phyloP scores from a whole-genome alignment of 768 basidiomycete species.

The Agaricus bisporus region DNA sequence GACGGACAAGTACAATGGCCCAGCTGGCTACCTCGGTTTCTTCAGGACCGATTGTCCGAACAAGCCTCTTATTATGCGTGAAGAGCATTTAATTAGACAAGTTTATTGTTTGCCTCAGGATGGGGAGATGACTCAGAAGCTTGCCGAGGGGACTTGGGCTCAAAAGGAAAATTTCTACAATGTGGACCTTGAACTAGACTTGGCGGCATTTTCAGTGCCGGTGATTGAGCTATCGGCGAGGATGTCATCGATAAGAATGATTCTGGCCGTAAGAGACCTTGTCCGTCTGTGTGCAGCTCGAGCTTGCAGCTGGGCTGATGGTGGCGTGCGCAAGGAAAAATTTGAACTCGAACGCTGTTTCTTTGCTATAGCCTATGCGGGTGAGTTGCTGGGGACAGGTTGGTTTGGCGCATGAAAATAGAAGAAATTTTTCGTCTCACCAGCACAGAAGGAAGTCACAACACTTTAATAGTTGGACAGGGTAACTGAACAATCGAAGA shows the following conservation, averaged over 20 bases:
- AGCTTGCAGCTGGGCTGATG: constrained; percentile 18
- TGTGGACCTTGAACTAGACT: constrained; percentile 6
- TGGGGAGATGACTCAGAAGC: constrained; percentile 2
- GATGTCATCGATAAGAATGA: neutral
- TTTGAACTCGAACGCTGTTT: no score
- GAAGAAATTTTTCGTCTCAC: no score
- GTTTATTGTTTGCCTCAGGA: constrained; percentile 8
- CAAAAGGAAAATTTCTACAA: constrained; percentile 6
- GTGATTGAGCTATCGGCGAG: constrained; percentile 8
- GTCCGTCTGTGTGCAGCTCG: neutral
- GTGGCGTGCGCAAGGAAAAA: no score
- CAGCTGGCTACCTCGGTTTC: neutral
- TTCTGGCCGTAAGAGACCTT: constrained; percentile 7
- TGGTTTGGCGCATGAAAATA: no score
- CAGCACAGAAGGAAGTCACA: no score
- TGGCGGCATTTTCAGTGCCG: constrained; percentile 7
- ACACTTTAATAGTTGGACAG: no score
- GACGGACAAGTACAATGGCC: no score
- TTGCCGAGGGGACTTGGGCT: constrained; percentile 4
- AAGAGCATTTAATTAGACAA: constrained; percentile 7
- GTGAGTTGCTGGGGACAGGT: no score
- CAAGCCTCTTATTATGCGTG: constrained; percentile 9
- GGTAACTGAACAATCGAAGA: no score
- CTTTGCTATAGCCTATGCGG: no score
- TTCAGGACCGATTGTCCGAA: constrained; percentile 4